phyloP scores from a whole-genome alignment of 495 filamentous ascomycete genomes.

The Aspergillus panamensis region DNA sequence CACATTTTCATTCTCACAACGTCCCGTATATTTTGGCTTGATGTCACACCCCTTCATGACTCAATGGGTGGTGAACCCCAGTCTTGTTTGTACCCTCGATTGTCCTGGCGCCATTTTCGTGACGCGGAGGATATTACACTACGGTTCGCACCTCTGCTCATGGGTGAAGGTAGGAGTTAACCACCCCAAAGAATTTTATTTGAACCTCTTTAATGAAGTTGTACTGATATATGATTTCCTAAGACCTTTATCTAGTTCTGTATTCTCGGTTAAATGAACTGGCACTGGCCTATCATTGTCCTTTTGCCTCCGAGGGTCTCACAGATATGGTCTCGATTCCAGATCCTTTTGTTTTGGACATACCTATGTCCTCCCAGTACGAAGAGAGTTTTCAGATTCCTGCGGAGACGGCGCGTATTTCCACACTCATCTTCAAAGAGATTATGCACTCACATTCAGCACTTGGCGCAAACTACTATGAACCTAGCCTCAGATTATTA shows the following conservation, averaged over 20 bases:
- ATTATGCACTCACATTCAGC: slow-evolving; percentile 25
- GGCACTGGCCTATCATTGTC: slow-evolving; percentile 36
- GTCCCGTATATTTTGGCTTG: slow-evolving; percentile 41
- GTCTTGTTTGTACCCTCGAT: slow-evolving; percentile 23
- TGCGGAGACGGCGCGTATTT: slow-evolving; percentile 19
- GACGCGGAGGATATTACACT: slow-evolving; percentile 46
- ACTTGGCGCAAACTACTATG: slow-evolving; percentile 16
- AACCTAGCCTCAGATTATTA: slow-evolving; percentile 26
- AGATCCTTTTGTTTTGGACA: slow-evolving; percentile 42
- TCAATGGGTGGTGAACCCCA: slow-evolving; percentile 6
- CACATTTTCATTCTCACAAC: slow-evolving; percentile 58
- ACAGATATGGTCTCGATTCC: slow-evolving; percentile 23
- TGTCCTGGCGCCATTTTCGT: slow-evolving; percentile 46
- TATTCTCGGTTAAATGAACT: slow-evolving; percentile 44
- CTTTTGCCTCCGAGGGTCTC: slow-evolving; percentile 19
- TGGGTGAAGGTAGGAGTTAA: slow-evolving; percentile 30
- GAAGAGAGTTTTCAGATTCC: slow-evolving; percentile 8
- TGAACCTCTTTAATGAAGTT: neutral
- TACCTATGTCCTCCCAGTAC: slow-evolving; percentile 22
- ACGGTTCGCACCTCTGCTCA: slow-evolving; percentile 29
- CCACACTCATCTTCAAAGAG: slow-evolving; percentile 37
- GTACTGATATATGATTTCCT: neutral
- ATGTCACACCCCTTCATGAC: slow-evolving; percentile 18
- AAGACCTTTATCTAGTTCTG: slow-evolving; percentile 36
- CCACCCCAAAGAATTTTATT: neutral